Evolutionary conservation across 2,329 filamentous ascomycete species (phyloP), one percentile per base, ranked within the genome.

Genomic region (Mariannaea elegans): DNA sequence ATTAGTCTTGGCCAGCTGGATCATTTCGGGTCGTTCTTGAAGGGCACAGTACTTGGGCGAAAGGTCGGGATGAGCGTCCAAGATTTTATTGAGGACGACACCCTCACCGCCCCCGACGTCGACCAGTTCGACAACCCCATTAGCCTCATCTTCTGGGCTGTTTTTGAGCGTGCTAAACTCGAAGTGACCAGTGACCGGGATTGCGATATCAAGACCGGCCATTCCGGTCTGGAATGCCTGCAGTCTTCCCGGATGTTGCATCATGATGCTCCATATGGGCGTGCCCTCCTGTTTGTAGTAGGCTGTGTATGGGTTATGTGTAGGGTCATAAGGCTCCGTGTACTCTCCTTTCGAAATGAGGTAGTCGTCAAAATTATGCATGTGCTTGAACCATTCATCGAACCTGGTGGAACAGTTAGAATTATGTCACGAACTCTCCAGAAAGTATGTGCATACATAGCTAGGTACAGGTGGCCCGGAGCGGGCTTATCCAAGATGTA

Each of bases 281-380:
- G 71, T 73, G 14, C 74, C 74, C n/a, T 75, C 72, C 46, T 75
- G 68, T 18, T 72, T 72, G 60, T 71, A 66, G 56, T 66, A 70
- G 34, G 61, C 67, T 2, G 72, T 76, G 47, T 71, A 74, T 1
- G 73, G 73, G 53, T 75, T 76, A 16, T 63, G 48, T 2, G 71
- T 56, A 2, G 69, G 67, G 41, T 75, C 68, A 29, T 73, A 61
- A 0, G 72, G 72, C 21, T 75, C 69, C n/a, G 59, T 58, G n/a
- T 67, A 62, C 47, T 66, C 67, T 14, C 62, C 63, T 16, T 62
- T 63, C 12, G 60, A 61, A 21, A 57, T 54, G 46, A 75, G 68
- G 45, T 75, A 75, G 19, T 75, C 72, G 65, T 75, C 70, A 44
- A 76, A 75, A 59, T 70, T 69, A 65, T 70, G 62, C 70, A 73